These are phyloP conservation scores for Hyphodiscus sp. DNA, from an alignment of 2,329 filamentous ascomycete species.

Conservation along the genomic window DNA sequence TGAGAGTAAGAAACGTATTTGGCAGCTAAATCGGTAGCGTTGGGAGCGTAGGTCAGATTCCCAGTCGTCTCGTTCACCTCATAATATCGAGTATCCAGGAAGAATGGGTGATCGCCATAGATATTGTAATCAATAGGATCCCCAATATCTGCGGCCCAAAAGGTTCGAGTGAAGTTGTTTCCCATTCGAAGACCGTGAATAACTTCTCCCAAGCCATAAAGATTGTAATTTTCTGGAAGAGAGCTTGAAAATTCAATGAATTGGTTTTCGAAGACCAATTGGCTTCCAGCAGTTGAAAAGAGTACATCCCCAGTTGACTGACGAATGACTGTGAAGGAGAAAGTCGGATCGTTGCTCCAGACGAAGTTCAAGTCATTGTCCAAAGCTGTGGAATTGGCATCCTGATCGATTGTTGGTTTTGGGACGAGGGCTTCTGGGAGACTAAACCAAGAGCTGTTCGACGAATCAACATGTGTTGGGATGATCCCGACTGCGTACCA, in stretches of 20 bases:
- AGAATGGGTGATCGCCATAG: slow-evolving; percentile 73
- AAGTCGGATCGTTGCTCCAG: slow-evolving; percentile 49
- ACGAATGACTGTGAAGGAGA: slow-evolving; percentile 60
- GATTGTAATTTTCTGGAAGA: slow-evolving; percentile 64
- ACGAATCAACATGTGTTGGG: slow-evolving; percentile 53
- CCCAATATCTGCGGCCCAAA: slow-evolving; percentile 62
- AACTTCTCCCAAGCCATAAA: slow-evolving; percentile 69
- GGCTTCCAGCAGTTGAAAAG: slow-evolving; percentile 58
- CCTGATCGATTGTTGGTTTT: slow-evolving; percentile 31
- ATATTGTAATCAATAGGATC: slow-evolving; percentile 51
- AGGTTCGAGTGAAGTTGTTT: slow-evolving; percentile 63
- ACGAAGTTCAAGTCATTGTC: slow-evolving; percentile 49
- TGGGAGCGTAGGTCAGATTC: slow-evolving; percentile 45
- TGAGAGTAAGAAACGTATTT: slow-evolving; percentile 64
- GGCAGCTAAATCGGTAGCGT: slow-evolving; percentile 44
- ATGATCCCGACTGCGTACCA: slow-evolving; percentile 51
- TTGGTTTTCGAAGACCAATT: slow-evolving; percentile 68
- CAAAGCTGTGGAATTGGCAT: slow-evolving; percentile 36
- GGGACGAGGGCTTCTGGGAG: slow-evolving; percentile 55
- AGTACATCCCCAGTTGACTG: slow-evolving; percentile 56
- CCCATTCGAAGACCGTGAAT: slow-evolving; percentile 67
- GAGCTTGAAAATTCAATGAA: slow-evolving; percentile 66
- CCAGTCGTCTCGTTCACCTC: slow-evolving; percentile 43
- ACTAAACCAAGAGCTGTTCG: slow-evolving; percentile 61
- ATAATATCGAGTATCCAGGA: slow-evolving; percentile 73